These are phyloP conservation scores for Cucurbitaria berberidis DNA, from an alignment of 2,329 filamentous ascomycete genomes.

Conservation along the genomic window DNA sequence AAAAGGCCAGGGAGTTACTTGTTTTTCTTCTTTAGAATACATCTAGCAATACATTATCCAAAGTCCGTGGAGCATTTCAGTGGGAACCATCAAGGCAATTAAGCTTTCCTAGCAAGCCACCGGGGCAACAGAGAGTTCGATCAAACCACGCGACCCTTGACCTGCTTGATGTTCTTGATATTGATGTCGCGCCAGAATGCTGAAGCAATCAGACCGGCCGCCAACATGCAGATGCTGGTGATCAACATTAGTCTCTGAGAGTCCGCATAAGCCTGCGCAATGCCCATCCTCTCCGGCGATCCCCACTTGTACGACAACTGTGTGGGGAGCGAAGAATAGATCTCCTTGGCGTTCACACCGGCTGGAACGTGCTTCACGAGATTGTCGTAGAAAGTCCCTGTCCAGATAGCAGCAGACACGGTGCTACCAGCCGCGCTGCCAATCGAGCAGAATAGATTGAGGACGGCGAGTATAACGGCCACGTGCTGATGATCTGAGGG, in stretches of 20 bases:
- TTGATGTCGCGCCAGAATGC: slow-evolving; percentile 57
- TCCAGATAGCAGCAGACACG: slow-evolving; percentile 68
- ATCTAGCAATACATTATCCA: too few species aligned
- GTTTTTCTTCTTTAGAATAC: too few species aligned
- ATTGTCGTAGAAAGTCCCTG: slow-evolving; percentile 59
- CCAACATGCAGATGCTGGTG: slow-evolving; percentile 31
- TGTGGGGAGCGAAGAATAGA: slow-evolving; percentile 60
- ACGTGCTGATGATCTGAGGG: slow-evolving; percentile 25
- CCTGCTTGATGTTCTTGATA: slow-evolving; percentile 50
- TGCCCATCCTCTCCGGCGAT: slow-evolving; percentile 52
- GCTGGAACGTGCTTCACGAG: slow-evolving; percentile 55
- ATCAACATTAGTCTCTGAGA: slow-evolving; percentile 41
- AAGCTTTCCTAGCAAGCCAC: background rate
- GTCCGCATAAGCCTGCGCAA: slow-evolving; percentile 36
- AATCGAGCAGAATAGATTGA: slow-evolving; percentile 65
- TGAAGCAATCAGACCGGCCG: slow-evolving; percentile 42
- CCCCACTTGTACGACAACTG: slow-evolving; percentile 62
- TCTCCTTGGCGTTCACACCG: slow-evolving; percentile 34
- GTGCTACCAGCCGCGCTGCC: slow-evolving; percentile 52
- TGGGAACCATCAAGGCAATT: too few species aligned
- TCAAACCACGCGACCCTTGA: slow-evolving; percentile 54
- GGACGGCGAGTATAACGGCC: slow-evolving; percentile 48
- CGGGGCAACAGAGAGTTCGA: background rate
- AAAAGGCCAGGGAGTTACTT: too few species aligned
- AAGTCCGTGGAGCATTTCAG: too few species aligned